Evolutionary conservation across 169 alveolate genomes (phyloP).

Genomic region (Eimeria mitis): DNA sequence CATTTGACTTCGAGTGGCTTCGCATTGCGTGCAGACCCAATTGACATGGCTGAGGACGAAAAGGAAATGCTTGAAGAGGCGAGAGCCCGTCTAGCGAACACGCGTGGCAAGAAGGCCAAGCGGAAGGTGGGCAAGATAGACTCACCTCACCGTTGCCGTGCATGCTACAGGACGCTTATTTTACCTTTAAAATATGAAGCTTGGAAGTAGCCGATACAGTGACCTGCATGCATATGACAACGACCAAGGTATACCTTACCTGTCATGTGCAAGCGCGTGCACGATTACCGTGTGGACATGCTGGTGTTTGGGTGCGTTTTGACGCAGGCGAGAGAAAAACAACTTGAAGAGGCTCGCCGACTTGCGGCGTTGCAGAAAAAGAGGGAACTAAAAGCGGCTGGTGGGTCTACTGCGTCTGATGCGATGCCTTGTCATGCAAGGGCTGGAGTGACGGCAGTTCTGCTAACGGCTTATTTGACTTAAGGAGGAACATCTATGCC

Average conservation of each 20-base stretch:
- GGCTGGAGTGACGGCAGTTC: background rate
- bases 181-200: background rate
- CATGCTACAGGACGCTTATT: background rate
- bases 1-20: background rate
- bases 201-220: background rate
- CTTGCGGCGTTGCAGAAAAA: slow-evolving; percentile 98
- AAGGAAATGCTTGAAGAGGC: slow-evolving; percentile 99
- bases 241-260: no score
- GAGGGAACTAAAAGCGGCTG: slow-evolving; percentile 99
- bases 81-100: slow-evolving; percentile 99
- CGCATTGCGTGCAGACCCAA: slow-evolving; percentile 81
- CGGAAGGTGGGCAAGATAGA: slow-evolving; percentile 91
- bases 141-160: background rate
- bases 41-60: slow-evolving; percentile 99
- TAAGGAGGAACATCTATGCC: background rate
- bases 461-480: background rate
- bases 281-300: background rate
- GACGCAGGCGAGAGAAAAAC: slow-evolving; percentile 95
- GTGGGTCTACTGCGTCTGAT: slow-evolving; percentile 83
- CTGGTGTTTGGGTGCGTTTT: slow-evolving; percentile 26
- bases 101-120: slow-evolving; percentile 99
- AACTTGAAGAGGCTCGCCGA: slow-evolving; percentile 97
- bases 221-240: background rate
- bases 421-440: background rate
- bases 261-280: background rate